Base-by-base conservation (phyloP, 2,329 filamentous ascomycete species). In the Helicocarpus griseus region DNA sequence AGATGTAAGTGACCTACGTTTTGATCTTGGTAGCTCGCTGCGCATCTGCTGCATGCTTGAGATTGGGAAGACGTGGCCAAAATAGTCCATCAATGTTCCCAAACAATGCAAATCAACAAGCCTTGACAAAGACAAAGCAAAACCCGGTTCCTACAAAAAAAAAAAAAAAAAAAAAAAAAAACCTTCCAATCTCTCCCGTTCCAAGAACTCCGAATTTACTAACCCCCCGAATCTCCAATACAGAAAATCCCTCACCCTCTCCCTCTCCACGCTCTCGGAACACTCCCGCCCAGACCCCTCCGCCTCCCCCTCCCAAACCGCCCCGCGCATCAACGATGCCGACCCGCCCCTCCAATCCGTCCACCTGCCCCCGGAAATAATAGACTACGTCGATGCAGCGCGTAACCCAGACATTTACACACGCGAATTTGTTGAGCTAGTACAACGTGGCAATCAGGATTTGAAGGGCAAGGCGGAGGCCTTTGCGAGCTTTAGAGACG, bases 401-500 rank as follows among this genome's bases (percentile, higher is more conserved):
- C 77, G 81, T 21, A 85, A 85, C 60, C 81, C 81, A 6, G 81
- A 84, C 59, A 83, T 84, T 57, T 84, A 82, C 65, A 83, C 80
- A 7, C 74, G 81, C 43, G 80, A 84, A 58, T 82, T 83, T 56
- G 78, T 84, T 41, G 81, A 85, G 65, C 69, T 79, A 26, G 78
- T 81, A 7, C 80, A 83, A 68, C 73, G 76, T 54, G 75, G 77
- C 46, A 85, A 85, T 56, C 79, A 82, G 60, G 76, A 79, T 64
- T 65, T 83, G 48, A 81, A 79, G 58, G 81, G 81, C 29, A 79
- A 80, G 58, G 73, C 71, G 51, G 74, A 81, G 59, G 81, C 79
- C 1, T 83, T 81, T 64, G 74, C 72, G 9, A 65, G 71, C 41
- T 80, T 84, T 55, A 72, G 78, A 53, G 77, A 83, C 63, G 73